Percentiles rank a stretch among this genome's conserved stretches.
Evolutionary conservation across 129 eudicot genomes (phyloP).

Genomic region (Tanacetum coccineum): DNA sequence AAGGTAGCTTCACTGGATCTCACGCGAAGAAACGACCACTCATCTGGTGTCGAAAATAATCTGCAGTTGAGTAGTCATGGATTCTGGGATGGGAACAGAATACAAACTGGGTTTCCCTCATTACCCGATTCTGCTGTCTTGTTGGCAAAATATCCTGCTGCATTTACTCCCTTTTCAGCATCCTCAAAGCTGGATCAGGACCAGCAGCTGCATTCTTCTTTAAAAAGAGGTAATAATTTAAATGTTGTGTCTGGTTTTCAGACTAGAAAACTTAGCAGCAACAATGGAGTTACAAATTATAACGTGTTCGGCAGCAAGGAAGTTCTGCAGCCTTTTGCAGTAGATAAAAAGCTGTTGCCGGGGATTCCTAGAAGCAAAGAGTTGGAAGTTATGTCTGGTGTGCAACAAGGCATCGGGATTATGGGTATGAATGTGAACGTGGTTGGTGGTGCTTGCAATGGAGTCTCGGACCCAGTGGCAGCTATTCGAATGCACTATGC

Average conservation of each 20-base stretch:
- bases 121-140: slow-evolving; percentile 69
- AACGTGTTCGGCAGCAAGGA: slow-evolving; percentile 23
- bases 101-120: slow-evolving; percentile 48
- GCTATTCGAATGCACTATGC: slow-evolving; percentile 83
- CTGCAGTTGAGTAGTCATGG: slow-evolving; percentile 36
- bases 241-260: slow-evolving; percentile 40
- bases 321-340: slow-evolving; percentile 41
- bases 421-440: not conserved
- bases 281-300: slow-evolving; percentile 35
- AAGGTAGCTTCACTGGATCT: slow-evolving; percentile 26
- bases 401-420: slow-evolving; percentile 12
- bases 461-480: slow-evolving; percentile 87
- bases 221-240: slow-evolving; percentile 20
- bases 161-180: slow-evolving; percentile 41
- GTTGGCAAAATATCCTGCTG: slow-evolving; percentile 74
- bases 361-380: slow-evolving; percentile 56
- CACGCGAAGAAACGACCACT: slow-evolving; percentile 20
- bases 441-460: slow-evolving; percentile 27
- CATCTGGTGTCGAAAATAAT: slow-evolving; percentile 40
- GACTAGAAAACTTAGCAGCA: slow-evolving; percentile 36
- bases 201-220: slow-evolving; percentile 23
- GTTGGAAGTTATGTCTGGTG: slow-evolving; percentile 18
- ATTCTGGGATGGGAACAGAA: slow-evolving; percentile 64
- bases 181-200: slow-evolving; percentile 43
- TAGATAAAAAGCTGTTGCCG: slow-evolving; percentile 39